A percentile compares a stretch with the other conserved stretches of the same genome.
These are phyloP conservation scores for Yamadazyma sp. DNA, from an alignment of 805 yeast genomes.

Conservation along the genomic window DNA sequence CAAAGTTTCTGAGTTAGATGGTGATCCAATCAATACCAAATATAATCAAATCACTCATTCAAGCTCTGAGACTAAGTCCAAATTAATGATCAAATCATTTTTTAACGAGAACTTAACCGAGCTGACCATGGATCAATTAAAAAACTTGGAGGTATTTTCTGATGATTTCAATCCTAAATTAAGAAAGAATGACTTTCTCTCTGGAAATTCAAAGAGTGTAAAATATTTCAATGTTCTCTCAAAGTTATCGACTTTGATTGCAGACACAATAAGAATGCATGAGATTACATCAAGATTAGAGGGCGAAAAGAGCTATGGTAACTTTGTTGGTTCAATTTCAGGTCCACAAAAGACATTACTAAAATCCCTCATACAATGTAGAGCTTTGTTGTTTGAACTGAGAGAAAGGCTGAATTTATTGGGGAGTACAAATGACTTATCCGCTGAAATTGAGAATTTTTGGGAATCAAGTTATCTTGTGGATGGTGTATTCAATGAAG, in stretches of 20 bases:
- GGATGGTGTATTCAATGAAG: slow-evolving; percentile 37
- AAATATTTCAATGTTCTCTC: slow-evolving; percentile 18
- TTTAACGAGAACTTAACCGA: slow-evolving; percentile 14
- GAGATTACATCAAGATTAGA: slow-evolving; percentile 60
- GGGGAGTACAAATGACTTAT: slow-evolving; percentile 7
- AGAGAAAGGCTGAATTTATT: slow-evolving; percentile 12
- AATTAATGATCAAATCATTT: slow-evolving; percentile 20
- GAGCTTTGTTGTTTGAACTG: slow-evolving; percentile 16
- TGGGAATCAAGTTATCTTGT: slow-evolving; percentile 22
- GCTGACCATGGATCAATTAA: slow-evolving; percentile 5
- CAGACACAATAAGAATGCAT: slow-evolving; percentile 52
- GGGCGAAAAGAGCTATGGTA: slow-evolving; percentile 21
- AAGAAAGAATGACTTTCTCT: slow-evolving; percentile 9
- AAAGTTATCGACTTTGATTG: slow-evolving; percentile 28
- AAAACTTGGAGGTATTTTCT: slow-evolving; percentile 12
- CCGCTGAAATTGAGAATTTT: slow-evolving; percentile 19
- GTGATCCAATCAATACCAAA: slow-evolving; percentile 12
- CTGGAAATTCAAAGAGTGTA: slow-evolving; percentile 4
- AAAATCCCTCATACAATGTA: slow-evolving; percentile 42
- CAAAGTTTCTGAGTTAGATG: slow-evolving; percentile 8
- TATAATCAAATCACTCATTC: slow-evolving; percentile 22
- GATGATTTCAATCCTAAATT: slow-evolving; percentile 16
- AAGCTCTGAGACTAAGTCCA: slow-evolving; percentile 25
- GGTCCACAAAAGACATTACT: slow-evolving; percentile 29
- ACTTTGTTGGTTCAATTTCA: slow-evolving; percentile 25